Evolutionary conservation across 2,329 filamentous ascomycete genomes (phyloP), one percentile per base, ranked within the genome.

Genomic region (Botryotinia calthae): DNA sequence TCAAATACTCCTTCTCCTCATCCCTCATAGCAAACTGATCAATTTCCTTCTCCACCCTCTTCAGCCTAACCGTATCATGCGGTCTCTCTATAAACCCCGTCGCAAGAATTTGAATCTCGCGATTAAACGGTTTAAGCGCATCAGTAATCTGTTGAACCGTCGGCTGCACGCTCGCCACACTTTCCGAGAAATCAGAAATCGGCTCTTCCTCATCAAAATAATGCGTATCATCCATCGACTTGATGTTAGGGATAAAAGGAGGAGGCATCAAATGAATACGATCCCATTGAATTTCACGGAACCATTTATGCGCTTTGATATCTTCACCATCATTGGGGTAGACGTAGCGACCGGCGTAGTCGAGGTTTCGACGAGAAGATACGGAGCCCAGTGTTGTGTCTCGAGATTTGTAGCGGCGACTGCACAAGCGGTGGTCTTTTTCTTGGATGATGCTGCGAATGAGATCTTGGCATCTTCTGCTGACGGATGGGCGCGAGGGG

Each of bases 301-400:
- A 98, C 87, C 95, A 98, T 18, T 89, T 88, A 82, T 98, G 96
- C 5, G 86, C 83, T 81, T 97, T 98, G 84, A 98, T 97, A 72
- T 98, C 94, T 76, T 93, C 89, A 1, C 93, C 95, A 79, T 97
- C 95, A 74, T 96, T 88, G 0, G 92, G 85, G 78, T 94, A 95
- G 6, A 98, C 95, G 71, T 92, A 91, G 46, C 89, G 85, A 44
- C 86, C 84, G 72, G 82, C 82, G 74, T 85, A 82, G 76, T 84
- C 82, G 74, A 78, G 73, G 37, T 75, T 73, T 22, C 76, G 66
- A 40, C 74, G 71, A 31, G 75, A 75, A n/a, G 68, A 65, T 16
- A 54, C 54, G 61, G 70, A 71, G 25, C 63, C 61, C 3, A 74
- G 70, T n/a, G 67, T 25, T 61, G 74, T 71, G 44, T 96, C 91